These are phyloP conservation scores for Acanthamoeba royreba DNA, from an alignment of 208 protist genomes.

Conservation along the genomic window DNA sequence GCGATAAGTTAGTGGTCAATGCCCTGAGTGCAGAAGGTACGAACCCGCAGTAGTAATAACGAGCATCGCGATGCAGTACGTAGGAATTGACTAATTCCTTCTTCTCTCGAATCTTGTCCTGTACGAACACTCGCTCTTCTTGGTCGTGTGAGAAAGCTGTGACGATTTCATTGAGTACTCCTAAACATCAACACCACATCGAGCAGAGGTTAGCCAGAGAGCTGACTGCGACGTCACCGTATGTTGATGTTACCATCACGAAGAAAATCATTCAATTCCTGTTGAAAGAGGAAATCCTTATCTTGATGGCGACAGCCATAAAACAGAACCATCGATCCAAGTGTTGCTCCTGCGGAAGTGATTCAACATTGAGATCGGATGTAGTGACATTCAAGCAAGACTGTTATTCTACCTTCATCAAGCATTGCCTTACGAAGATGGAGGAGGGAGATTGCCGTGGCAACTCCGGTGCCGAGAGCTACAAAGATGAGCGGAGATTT, in stretches of 20 bases:
- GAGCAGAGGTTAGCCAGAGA: neutral
- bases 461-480: neutral
- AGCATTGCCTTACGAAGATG: neutral
- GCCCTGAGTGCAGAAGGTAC: too few species aligned
- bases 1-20: too few species aligned
- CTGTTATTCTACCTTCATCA: neutral
- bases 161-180: neutral
- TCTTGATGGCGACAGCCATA: conserved; percentile 5
- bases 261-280: neutral
- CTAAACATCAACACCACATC: neutral
- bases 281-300: conserved; percentile 18
- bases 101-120: neutral
- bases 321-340: conserved; percentile 12
- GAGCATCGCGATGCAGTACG: neutral
- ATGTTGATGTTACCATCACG: neutral
- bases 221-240: neutral
- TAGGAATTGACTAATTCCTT: neutral
- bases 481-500: neutral
- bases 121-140: conserved; percentile 25
- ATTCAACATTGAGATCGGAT: neutral
- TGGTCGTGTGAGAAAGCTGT: conserved; percentile 23
- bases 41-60: conserved; percentile 40
- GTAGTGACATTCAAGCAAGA: neutral
- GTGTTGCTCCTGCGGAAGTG: neutral
- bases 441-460: conserved; percentile 17